Percentiles rank a stretch among this genome's conserved stretches.
These are phyloP conservation scores for Fusarium paranaense DNA, from an alignment of 2,329 filamentous ascomycete species.

Conservation along the genomic window DNA sequence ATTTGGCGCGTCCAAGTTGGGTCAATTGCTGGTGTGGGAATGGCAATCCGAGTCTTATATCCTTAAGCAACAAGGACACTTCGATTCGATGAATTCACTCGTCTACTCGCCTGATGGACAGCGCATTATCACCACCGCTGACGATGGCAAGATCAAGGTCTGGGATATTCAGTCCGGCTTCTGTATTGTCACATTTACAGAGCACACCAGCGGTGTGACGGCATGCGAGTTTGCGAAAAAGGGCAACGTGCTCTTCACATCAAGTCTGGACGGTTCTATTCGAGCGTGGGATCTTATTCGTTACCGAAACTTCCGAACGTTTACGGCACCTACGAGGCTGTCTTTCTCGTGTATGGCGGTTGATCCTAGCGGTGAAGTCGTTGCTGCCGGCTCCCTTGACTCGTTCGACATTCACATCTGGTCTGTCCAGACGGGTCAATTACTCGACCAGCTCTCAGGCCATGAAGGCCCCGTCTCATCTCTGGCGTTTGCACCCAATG, in stretches of 20 bases:
- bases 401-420: conserved; percentile 98
- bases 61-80: conserved; percentile 96
- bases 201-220: conserved; percentile 94
- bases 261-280: conserved; percentile 93
- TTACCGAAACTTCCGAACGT: conserved; percentile 97
- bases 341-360: conserved; percentile 96
- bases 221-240: conserved; percentile 95
- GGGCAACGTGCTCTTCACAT: conserved; percentile 95
- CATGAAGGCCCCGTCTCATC: conserved; percentile 95
- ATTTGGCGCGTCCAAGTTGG: conserved; percentile 93
- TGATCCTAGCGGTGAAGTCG: conserved; percentile 96
- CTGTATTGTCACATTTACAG: conserved; percentile 97
- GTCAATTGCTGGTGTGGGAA: conserved; percentile 98
- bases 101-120: conserved; percentile 95
- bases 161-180: conserved; percentile 98
- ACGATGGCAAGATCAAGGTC: conserved; percentile 98
- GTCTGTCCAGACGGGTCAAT: conserved; percentile 97
- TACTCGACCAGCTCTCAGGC: conserved; percentile 89
- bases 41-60: conserved; percentile 99
- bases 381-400: conserved; percentile 93
- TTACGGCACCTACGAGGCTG: conserved; percentile 90
- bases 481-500: conserved; percentile 89
- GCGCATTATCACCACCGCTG: conserved; percentile 90
- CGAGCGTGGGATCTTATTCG: conserved; percentile 96
- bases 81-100: conserved; percentile 93